phyloP scores from a whole-genome alignment of 192 early-diverging fungal genomes.

The Funneliformis geosporum region DNA sequence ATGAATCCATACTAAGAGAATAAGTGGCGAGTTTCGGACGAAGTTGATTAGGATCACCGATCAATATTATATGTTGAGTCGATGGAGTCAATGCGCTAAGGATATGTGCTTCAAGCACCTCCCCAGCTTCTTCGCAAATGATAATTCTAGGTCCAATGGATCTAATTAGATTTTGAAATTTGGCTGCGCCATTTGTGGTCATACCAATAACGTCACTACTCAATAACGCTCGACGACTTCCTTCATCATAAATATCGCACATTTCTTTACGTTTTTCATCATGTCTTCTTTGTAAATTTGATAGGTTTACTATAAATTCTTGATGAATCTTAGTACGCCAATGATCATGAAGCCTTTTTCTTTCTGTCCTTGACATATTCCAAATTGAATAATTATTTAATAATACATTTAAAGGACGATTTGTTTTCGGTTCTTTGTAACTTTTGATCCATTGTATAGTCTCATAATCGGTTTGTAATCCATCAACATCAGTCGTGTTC shows the following conservation, averaged over 20 bases:
- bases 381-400: conserved; percentile 43
- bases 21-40: not conserved
- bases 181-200: conserved; percentile 42
- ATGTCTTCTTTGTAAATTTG: not conserved
- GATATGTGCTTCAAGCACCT: conserved; percentile 61
- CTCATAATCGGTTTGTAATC: no score
- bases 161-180: conserved; percentile 33
- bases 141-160: conserved; percentile 47
- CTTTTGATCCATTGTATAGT: not conserved
- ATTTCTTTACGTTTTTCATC: conserved; percentile 19
- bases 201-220: conserved; percentile 44
- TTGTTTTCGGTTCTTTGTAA: no score
- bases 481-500: no score
- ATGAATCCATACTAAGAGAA: conserved; percentile 39
- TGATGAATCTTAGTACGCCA: conserved; percentile 39
- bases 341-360: conserved; percentile 37
- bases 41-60: conserved; percentile 49
- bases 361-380: conserved; percentile 51
- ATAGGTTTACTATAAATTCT: conserved; percentile 35
- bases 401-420: no score
- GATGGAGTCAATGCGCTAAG: conserved; percentile 45
- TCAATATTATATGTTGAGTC: conserved; percentile 57
- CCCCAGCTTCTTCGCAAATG: conserved; percentile 54
- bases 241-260: conserved; percentile 40
- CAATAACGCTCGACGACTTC: conserved; percentile 36